Evolutionary conservation across 441 rosid species (phyloP), one percentile per base, ranked within the genome.

Genomic region (Syzygium malaccense): DNA sequence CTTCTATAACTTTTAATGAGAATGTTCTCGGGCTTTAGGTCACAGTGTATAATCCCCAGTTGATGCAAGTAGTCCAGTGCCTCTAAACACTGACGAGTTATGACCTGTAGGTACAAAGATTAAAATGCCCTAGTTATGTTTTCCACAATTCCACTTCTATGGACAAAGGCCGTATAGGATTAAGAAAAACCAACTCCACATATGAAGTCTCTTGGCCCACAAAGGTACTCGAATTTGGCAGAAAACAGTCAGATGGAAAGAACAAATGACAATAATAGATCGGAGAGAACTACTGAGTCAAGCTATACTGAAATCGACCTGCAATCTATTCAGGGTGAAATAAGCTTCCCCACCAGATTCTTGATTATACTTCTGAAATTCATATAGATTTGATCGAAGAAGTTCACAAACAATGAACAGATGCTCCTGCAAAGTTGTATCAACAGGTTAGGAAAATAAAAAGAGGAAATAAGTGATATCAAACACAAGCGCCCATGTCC

Each of bases 391-490:
- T 88, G 99, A 96, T 79, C 93, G 91, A 17, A 98, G 98, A 83
- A 98, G 98, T 92, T 98, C 99, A 89, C 99, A 96, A 23, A 98
- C 99, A 5, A 98, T 97, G 93, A 98, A 97, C 66, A 98, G 93
- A 94, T 98, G 99, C 89, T 97, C 99, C 99, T 98, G 94, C 53
- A 85, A 14, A 86, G 32, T 83, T 75, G 83, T 86, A 86, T 85
- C 58, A 86, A 14, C 48, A 55, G 71, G 20, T 86, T 56, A 87
- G 89, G 78, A 54, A n/a, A 60, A 88, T 14, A 87, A 58, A 85
- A 56, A 41, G 11, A 49, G 64, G 33, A 49, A 56, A 55, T 86
- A 88, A 20, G 54, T 15, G 19, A 87, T 18, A 56, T 37, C 30
- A 18, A 30, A 86, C 83, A 66, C 28, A 87, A 55, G 49, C 48